phyloP scores from a whole-genome alignment of 2,329 filamentous ascomycete genomes.

The Blastomyces emzantsi region DNA sequence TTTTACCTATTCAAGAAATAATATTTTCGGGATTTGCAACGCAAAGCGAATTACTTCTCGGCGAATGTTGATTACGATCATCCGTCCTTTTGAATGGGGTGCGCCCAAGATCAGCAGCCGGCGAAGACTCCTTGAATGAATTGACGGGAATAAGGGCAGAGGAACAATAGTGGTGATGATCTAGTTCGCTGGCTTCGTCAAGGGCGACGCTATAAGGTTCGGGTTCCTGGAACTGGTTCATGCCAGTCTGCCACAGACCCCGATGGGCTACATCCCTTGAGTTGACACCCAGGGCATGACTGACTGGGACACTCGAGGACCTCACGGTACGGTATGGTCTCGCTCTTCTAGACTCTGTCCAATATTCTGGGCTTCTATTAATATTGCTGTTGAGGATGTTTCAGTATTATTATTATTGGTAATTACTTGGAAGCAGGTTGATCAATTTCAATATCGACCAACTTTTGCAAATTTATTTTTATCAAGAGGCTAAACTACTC shows the following conservation, averaged over 20 bases:
- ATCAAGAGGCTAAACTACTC: neutral
- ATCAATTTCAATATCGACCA: neutral
- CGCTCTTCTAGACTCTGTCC: neutral
- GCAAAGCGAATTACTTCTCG: neutral
- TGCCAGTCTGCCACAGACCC: neutral
- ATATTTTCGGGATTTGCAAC: neutral
- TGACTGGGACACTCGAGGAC: no score
- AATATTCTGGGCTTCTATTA: neutral
- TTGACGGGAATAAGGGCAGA: neutral
- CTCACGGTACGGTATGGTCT: neutral
- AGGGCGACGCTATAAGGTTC: neutral
- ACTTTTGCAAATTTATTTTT: neutral
- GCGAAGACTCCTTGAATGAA: neutral
- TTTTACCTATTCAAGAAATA: neutral
- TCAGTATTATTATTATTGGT: slow-evolving; percentile 1
- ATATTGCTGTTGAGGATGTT: neutral
- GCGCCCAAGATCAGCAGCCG: neutral
- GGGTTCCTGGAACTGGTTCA: neutral
- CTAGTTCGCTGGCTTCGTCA: neutral
- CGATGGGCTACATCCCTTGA: no score
- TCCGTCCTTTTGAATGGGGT: neutral
- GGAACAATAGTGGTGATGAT: slow-evolving; percentile 3
- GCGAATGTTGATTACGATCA: neutral
- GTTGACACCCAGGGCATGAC: neutral
- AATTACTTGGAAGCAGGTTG: neutral